phyloP scores from a whole-genome alignment of 495 filamentous ascomycete species.

The Hypoxylon trugodes region DNA sequence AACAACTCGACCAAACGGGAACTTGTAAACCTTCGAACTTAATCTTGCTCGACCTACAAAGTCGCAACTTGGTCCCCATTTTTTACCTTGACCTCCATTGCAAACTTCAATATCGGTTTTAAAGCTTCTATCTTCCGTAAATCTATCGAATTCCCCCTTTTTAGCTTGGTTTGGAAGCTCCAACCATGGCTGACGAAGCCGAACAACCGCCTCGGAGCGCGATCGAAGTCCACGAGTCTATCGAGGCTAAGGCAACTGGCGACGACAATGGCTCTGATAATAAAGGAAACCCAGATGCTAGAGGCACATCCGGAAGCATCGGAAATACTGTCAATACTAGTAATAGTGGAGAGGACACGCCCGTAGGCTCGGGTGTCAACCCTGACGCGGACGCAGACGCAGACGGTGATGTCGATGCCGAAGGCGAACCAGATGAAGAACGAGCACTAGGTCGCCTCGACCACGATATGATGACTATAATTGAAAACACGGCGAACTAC shows the following conservation, averaged over 20 bases:
- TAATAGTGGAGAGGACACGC: conserved; percentile 2
- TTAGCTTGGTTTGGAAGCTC: not conserved
- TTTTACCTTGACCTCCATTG: not conserved
- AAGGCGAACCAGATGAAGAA: conserved; percentile 37
- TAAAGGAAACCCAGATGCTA: not conserved
- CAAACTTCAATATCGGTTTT: not conserved
- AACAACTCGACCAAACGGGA: conserved; percentile 15
- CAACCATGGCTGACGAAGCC: conserved; percentile 32
- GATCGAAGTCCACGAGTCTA: conserved; percentile 56
- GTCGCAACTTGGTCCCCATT: conserved; percentile 16
- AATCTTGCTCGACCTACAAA: not conserved
- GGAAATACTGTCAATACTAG: not conserved
- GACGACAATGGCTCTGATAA: conserved; percentile 33
- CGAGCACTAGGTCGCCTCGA: conserved; percentile 30
- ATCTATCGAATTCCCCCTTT: not conserved
- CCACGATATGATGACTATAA: conserved; percentile 45
- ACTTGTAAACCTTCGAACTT: not conserved
- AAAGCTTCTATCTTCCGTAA: not conserved
- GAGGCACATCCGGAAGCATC: not conserved
- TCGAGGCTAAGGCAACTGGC: conserved; percentile 51
- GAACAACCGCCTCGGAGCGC: conserved; percentile 40
- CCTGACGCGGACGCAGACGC: conserved; percentile 24
- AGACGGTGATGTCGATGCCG: conserved; percentile 37
- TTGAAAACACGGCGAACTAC: conserved; percentile 41
- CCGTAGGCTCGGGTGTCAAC: not conserved